Conservation (phyloP, 2,329 filamentous ascomycete species). For the Colletotrichum tabaci region DNA sequence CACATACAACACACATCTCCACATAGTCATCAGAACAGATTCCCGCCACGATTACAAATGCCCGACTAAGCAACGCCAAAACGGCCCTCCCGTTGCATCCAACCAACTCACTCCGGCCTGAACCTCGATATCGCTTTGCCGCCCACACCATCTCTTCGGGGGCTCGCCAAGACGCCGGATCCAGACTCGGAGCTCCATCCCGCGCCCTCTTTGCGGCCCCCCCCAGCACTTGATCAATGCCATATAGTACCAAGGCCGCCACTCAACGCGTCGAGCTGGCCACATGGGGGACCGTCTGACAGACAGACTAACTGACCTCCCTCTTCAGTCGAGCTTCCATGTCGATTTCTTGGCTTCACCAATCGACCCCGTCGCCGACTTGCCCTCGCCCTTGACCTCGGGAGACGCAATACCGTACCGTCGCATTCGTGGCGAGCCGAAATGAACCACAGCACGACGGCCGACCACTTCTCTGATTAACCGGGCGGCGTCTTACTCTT, state of each 20-base stretch:
- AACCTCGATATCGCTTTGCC: not conserved
- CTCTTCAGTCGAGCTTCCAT: constrained; percentile 3
- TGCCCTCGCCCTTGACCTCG: constrained; percentile 23
- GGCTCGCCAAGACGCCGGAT: constrained; percentile 12
- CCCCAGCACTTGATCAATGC: constrained; percentile 4
- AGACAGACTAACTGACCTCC: constrained; percentile 6
- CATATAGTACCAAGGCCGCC: constrained; percentile 14
- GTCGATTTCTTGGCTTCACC: constrained; percentile 7
- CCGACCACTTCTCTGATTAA: constrained; percentile 8
- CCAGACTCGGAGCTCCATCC: constrained; percentile 28
- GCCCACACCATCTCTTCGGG: not conserved
- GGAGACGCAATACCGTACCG: constrained; percentile 27
- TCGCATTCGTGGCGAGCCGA: constrained; percentile 33
- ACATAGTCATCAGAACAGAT: not conserved
- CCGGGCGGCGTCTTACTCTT: not conserved
- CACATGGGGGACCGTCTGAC: not conserved
- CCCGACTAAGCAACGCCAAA: constrained; percentile 1
- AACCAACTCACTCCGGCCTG: not conserved
- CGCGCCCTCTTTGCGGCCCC: constrained; percentile 30
- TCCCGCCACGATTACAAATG: not conserved
- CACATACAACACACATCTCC: not conserved
- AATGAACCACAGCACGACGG: constrained; percentile 15
- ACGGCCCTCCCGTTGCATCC: constrained; percentile 1
- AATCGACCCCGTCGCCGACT: constrained; percentile 7
- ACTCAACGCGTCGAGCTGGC: not conserved